phyloP scores from a whole-genome alignment of 352 stramenopile species.

The Globisporangium middletonii region DNA sequence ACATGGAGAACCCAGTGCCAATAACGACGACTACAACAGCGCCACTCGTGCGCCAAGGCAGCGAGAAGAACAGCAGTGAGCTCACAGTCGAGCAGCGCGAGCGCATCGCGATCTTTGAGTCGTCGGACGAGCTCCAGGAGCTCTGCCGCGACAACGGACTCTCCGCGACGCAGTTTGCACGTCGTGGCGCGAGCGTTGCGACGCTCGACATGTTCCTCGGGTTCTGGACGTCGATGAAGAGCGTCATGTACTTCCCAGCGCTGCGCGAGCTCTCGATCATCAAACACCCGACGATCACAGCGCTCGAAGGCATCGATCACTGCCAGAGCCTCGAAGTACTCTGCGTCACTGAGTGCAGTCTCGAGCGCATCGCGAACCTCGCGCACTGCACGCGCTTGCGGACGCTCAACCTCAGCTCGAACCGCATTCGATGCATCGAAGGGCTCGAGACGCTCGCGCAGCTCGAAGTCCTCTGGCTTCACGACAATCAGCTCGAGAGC shows the following conservation, averaged over 20 bases:
- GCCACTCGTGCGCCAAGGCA: background rate
- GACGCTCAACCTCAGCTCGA: slow-evolving; percentile 69
- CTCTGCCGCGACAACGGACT: slow-evolving; percentile 68
- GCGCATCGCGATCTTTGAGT: slow-evolving; percentile 32
- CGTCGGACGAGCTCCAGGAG: slow-evolving; percentile 44
- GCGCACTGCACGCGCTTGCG: slow-evolving; percentile 38
- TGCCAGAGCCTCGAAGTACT: slow-evolving; percentile 58
- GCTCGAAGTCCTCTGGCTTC: slow-evolving; percentile 78
- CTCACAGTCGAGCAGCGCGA: slow-evolving; percentile 26
- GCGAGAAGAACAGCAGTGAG: background rate
- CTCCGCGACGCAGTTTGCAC: slow-evolving; percentile 44
- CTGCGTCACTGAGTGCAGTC: slow-evolving; percentile 58
- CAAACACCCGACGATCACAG: slow-evolving; percentile 59
- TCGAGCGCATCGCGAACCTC: slow-evolving; percentile 44
- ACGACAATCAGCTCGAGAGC: slow-evolving; percentile 64
- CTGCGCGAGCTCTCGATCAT: slow-evolving; percentile 68
- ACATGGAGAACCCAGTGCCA: background rate
- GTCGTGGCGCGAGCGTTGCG: slow-evolving; percentile 27
- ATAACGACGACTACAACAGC: background rate
- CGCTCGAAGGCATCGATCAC: slow-evolving; percentile 41
- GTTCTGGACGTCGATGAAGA: slow-evolving; percentile 69
- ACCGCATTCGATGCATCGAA: slow-evolving; percentile 52
- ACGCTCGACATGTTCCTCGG: slow-evolving; percentile 72
- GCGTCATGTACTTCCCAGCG: slow-evolving; percentile 52
- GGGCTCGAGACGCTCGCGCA: slow-evolving; percentile 41